Percentiles rank a stretch among this genome's conserved stretches.
Evolutionary conservation across 2,329 filamentous ascomycete species (phyloP).

Genomic region (Rhinocladiella mackenziei): DNA sequence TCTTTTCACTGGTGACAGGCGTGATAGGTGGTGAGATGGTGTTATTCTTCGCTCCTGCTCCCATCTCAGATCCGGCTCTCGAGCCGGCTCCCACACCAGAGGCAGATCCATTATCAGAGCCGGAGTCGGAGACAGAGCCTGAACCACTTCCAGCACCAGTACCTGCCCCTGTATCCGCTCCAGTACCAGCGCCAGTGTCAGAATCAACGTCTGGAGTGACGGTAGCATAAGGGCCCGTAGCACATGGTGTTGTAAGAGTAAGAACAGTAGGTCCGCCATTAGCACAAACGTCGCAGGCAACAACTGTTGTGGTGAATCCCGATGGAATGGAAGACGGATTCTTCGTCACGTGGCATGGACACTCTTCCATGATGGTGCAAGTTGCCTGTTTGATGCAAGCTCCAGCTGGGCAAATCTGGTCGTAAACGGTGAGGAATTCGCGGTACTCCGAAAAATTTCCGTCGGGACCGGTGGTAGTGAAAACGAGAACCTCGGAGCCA

Average conservation of each 20-base stretch:
- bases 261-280: constrained; percentile 23
- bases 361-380: constrained; percentile 36
- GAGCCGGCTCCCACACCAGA: constrained; percentile 10
- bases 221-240: constrained; percentile 26
- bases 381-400: constrained; percentile 26
- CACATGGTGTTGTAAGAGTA: constrained; percentile 26
- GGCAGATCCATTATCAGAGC: constrained; percentile 7
- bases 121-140: constrained; percentile 20
- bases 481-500: constrained; percentile 22
- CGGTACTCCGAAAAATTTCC: constrained; percentile 24
- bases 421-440: constrained; percentile 31
- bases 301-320: constrained; percentile 28
- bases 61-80: constrained; percentile 5
- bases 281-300: constrained; percentile 23
- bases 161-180: constrained; percentile 14
- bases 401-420: constrained; percentile 28
- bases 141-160: constrained; percentile 6
- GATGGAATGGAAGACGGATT: constrained; percentile 17
- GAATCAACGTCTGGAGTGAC: constrained; percentile 18
- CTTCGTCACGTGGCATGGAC: constrained; percentile 26
- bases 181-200: constrained; percentile 13
- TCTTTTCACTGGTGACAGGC: constrained; percentile 5
- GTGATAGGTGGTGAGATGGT: constrained; percentile 17
- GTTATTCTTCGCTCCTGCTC: constrained; percentile 7
- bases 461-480: constrained; percentile 25